phyloP scores from a whole-genome alignment of 345 rosid species.

The Bretschneidera sinensis region DNA sequence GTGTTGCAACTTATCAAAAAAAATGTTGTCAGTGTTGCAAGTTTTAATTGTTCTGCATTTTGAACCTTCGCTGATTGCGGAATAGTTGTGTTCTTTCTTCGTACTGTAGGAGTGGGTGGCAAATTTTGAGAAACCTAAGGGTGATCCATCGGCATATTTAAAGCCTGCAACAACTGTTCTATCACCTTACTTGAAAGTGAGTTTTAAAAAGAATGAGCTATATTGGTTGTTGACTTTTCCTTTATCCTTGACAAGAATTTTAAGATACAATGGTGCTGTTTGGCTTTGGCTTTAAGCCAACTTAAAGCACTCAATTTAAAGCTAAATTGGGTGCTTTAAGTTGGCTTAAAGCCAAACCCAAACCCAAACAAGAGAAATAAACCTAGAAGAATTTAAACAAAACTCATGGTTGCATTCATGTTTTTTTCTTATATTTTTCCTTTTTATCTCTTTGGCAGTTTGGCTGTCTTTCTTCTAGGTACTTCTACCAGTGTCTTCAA shows the following conservation, averaged over 20 bases:
- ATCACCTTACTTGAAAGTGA: slow-evolving; percentile 93
- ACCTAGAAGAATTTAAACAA: slow-evolving; percentile 1
- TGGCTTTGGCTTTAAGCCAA: too few species aligned
- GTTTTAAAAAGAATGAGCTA: slow-evolving; percentile 18
- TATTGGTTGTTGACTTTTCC: neutral
- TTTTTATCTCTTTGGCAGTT: slow-evolving; percentile 50
- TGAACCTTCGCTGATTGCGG: too few species aligned
- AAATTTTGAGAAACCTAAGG: slow-evolving; percentile 94
- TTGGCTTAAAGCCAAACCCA: too few species aligned
- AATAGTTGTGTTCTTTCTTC: slow-evolving; percentile 5
- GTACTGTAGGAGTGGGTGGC: slow-evolving; percentile 79
- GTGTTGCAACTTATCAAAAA: too few species aligned
- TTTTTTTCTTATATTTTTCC: too few species aligned
- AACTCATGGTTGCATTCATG: neutral
- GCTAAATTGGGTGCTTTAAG: too few species aligned
- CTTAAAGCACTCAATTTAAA: too few species aligned
- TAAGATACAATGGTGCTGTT: too few species aligned
- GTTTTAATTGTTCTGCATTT: neutral
- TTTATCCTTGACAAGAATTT: neutral
- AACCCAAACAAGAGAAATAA: too few species aligned
- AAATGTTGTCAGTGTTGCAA: neutral
- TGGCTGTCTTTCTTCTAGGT: slow-evolving; percentile 96
- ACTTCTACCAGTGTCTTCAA: slow-evolving; percentile 77
- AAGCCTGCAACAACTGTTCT: slow-evolving; percentile 87
- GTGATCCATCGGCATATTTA: slow-evolving; percentile 78